Evolutionary conservation across 2,329 filamentous ascomycete genomes (phyloP).

Genomic region (Hypoxylon sp.): DNA sequence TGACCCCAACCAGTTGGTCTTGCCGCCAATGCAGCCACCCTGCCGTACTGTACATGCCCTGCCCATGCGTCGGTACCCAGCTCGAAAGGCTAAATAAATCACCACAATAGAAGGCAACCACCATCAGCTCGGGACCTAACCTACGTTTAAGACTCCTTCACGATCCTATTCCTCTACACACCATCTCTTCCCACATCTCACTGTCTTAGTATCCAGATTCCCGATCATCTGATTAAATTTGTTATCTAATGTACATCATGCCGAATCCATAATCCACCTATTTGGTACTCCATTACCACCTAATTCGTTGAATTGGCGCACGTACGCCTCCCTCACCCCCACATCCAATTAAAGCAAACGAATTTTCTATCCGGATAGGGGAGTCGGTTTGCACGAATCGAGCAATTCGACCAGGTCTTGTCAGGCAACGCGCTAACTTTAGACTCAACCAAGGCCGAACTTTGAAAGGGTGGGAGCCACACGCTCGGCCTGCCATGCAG

Average conservation of each 20-base stretch:
- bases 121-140: not conserved
- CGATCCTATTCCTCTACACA: constrained; percentile 10
- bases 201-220: constrained; percentile 9
- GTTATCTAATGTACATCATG: constrained; percentile 39
- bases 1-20: constrained; percentile 26
- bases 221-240: constrained; percentile 17
- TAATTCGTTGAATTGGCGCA: constrained; percentile 36
- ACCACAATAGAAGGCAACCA: not conserved
- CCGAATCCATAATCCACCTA: constrained; percentile 30
- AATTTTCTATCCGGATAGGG: constrained; percentile 38
- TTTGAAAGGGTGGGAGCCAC: constrained; percentile 37
- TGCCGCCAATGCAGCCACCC: constrained; percentile 28
- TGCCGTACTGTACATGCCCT: not conserved
- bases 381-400: constrained; percentile 32
- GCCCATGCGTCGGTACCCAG: not conserved
- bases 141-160: not conserved
- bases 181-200: not conserved
- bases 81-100: constrained; percentile 25
- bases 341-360: constrained; percentile 41
- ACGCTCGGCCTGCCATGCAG: constrained; percentile 40
- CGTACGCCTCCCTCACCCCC: constrained; percentile 30
- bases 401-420: constrained; percentile 27
- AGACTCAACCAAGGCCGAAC: constrained; percentile 38
- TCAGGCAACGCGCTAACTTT: constrained; percentile 38
- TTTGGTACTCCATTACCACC: constrained; percentile 26